A percentile compares a stretch with the other conserved stretches of the same genome.
Evolutionary conservation across 768 basidiomycete species (phyloP).

Genomic region (Suillus spraguei): DNA sequence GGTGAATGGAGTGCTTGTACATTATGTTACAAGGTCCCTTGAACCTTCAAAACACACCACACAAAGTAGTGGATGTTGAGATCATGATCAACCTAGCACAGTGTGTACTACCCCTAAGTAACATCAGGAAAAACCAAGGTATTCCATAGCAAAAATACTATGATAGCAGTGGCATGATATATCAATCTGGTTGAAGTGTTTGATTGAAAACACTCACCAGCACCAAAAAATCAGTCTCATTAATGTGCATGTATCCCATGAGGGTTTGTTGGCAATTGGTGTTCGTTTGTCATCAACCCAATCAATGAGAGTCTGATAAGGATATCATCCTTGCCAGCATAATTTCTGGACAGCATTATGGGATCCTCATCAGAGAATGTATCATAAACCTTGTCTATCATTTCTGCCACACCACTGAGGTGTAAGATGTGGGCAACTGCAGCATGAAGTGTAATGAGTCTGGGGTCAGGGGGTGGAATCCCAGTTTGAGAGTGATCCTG

Average conservation of each 20-base stretch:
- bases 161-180: too few relatives aligned
- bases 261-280: background rate
- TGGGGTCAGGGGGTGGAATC: background rate
- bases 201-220: too few relatives aligned
- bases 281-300: background rate
- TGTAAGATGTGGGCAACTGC: background rate
- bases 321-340: background rate
- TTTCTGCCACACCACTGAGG: background rate
- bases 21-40: too few relatives aligned
- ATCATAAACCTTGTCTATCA: background rate
- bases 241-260: background rate
- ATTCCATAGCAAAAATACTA: too few relatives aligned
- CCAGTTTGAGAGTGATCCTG: background rate
- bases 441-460: background rate
- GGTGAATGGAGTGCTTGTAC: too few relatives aligned
- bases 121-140: too few relatives aligned
- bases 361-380: background rate
- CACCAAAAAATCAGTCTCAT: too few relatives aligned
- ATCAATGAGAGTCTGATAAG: background rate
- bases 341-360: background rate
- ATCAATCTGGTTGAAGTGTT: too few relatives aligned
- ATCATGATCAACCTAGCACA: too few relatives aligned
- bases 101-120: too few relatives aligned
- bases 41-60: too few relatives aligned
- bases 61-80: too few relatives aligned